Base-by-base conservation (phyloP, 257 asterid species). In the Echium plantagineum region DNA sequence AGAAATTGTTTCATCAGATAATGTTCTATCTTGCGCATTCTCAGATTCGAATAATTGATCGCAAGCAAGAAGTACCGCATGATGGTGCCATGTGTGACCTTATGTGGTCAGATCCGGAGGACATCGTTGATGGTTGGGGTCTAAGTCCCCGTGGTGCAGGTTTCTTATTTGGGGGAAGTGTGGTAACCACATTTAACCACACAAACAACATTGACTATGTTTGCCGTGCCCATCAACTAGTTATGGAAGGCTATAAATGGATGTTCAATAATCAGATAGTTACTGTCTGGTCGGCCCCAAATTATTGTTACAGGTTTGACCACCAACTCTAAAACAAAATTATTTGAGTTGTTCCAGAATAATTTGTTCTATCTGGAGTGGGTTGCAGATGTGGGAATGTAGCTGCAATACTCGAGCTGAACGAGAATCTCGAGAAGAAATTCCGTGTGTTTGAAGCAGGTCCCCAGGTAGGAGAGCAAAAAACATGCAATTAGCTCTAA, bases 1-100 rank as follows among this genome's bases (percentile, higher is more conserved):
- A 15, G 12, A 53, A 52, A n/a, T 5, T 52, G 9, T 52, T 52
- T 17, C 19, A 18, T 20, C 21, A 3, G 10, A 52, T 52, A 16
- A 68, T 5, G 22, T 52, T 52, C 22, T 42, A 38, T 60, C 32
- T 15, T 57, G 17, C 22, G 4, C 57, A 51, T 20, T 75, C 63
- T 59, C 80, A 91, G 98, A 88, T 91, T 66, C 88, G 96, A 62
- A 76, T 76, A 56, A 91, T 91, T 68, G 98, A 91, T 73, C 89
- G 98, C 57, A 91, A 91, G 77, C 95, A 88, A 80, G 98, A 91
- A 74, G 96, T 88, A 68, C 96, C 98, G 52, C 98, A 88, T 38
- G 98, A 91, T 74, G 98, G 98, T 72, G 90, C 87, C 66, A 91
- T 91, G 98, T 91, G 98, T 59, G 98, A 91, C 74, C 98, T 91